Percentiles rank a stretch among this genome's conserved stretches.
Conservation (phyloP, 192 early-diverging fungal genomes). For the Cetraspora pellucida region DNA sequence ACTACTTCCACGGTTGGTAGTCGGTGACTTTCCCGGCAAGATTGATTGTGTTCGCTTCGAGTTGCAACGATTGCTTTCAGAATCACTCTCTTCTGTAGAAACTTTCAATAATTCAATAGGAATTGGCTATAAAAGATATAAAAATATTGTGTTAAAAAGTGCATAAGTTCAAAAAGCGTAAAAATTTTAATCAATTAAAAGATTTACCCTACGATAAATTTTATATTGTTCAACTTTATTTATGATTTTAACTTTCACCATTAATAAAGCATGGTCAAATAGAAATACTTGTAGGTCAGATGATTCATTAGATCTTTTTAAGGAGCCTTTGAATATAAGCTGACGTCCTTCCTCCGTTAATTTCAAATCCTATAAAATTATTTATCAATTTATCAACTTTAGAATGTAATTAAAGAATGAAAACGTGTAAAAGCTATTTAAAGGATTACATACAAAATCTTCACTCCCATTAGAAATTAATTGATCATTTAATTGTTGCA, state of each 20-base stretch:
- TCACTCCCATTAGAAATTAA: conserved; percentile 54
- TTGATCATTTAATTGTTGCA: conserved; percentile 72
- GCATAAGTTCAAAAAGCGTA: too few species aligned
- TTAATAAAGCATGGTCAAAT: conserved; percentile 83
- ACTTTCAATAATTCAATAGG: conserved; percentile 76
- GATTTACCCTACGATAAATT: conserved; percentile 52
- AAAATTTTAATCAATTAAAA: too few species aligned
- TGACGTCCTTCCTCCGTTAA: conserved; percentile 70
- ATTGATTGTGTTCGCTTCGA: conserved; percentile 39
- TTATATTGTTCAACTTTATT: conserved; percentile 65
- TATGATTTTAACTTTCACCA: conserved; percentile 69
- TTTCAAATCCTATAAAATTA: conserved; percentile 64
- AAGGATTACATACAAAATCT: background rate
- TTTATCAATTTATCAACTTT: too few species aligned
- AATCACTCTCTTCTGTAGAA: conserved; percentile 52
- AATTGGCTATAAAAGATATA: conserved; percentile 82
- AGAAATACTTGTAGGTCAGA: conserved; percentile 77
- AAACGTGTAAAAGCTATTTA: background rate
- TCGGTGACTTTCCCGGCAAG: conserved; percentile 40
- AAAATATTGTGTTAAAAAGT: too few species aligned
- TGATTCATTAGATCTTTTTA: conserved; percentile 72
- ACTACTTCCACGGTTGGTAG: conserved; percentile 43
- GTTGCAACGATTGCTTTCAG: conserved; percentile 14
- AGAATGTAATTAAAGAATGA: background rate
- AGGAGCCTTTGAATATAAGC: conserved; percentile 77